These are phyloP conservation scores for Solanum bulbocastanum DNA, from an alignment of 257 asterid genomes.

Conservation along the genomic window DNA sequence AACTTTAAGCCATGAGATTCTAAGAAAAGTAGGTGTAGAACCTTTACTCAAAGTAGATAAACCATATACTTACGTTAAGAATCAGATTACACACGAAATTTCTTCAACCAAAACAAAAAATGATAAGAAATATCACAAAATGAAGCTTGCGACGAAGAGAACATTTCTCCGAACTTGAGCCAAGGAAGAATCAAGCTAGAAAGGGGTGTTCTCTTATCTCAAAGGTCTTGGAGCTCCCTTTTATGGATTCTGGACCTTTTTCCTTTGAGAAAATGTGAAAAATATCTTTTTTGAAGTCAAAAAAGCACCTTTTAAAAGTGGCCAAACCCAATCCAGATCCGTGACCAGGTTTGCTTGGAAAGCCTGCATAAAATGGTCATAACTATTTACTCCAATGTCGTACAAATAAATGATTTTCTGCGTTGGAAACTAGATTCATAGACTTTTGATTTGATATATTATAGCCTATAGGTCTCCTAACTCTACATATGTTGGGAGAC, in stretches of 20 bases:
- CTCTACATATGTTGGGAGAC: no score
- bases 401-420: no score
- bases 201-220: not conserved
- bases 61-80: not conserved
- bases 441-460: no score
- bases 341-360: no score
- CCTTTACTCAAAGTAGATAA: not conserved
- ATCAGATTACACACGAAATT: not conserved
- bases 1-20: not conserved
- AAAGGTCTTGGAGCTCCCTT: not conserved
- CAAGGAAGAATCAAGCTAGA: not conserved
- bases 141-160: not conserved
- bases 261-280: not conserved
- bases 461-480: no score
- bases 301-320: not conserved
- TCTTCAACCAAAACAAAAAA: not conserved
- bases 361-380: no score
- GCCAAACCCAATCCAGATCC: not conserved
- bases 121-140: no score
- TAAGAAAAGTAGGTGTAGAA: not conserved
- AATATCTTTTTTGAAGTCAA: not conserved
- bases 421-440: no score
- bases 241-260: not conserved
- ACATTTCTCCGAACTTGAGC: not conserved
- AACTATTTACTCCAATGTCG: no score